phyloP scores from a whole-genome alignment of 331 rosid species.

The Quercus tomentella region DNA sequence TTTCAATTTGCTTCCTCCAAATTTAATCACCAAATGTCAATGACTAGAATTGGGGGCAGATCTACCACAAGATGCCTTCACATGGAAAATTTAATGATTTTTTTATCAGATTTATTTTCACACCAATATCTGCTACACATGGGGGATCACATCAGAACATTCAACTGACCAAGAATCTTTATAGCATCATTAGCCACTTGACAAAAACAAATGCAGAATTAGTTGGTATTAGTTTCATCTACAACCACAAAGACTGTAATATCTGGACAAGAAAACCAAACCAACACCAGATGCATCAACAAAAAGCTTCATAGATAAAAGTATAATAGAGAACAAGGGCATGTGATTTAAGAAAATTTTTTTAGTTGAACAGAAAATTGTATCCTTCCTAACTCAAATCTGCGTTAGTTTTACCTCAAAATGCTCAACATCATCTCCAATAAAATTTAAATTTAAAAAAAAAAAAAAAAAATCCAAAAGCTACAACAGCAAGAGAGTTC shows the following conservation, averaged over 20 bases:
- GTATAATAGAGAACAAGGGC: conserved; percentile 7
- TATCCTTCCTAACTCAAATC: conserved; percentile 46
- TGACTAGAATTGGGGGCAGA: not conserved
- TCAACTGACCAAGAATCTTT: no score
- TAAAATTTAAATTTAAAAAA: not conserved
- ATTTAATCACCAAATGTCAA: not conserved
- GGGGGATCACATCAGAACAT: not conserved
- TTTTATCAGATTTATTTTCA: not conserved
- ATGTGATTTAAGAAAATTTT: conserved; percentile 30
- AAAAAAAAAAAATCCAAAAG: conserved; percentile 24
- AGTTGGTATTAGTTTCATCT: not conserved
- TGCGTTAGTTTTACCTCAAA: conserved; percentile 38
- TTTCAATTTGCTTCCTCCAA: not conserved
- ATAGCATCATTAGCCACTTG: not conserved
- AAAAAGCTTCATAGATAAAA: not conserved
- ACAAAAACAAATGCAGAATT: not conserved
- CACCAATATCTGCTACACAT: not conserved
- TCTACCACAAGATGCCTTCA: not conserved
- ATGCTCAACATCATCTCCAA: conserved; percentile 38
- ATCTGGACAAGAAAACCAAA: not conserved
- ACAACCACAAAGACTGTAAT: no score
- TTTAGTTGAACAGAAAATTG: conserved; percentile 29
- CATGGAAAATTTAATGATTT: not conserved
- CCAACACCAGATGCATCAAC: not conserved
- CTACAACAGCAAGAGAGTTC: conserved; percentile 53